These are phyloP conservation scores for Cicer pinnatifidum DNA, from an alignment of 306 rosid species.

Conservation along the genomic window DNA sequence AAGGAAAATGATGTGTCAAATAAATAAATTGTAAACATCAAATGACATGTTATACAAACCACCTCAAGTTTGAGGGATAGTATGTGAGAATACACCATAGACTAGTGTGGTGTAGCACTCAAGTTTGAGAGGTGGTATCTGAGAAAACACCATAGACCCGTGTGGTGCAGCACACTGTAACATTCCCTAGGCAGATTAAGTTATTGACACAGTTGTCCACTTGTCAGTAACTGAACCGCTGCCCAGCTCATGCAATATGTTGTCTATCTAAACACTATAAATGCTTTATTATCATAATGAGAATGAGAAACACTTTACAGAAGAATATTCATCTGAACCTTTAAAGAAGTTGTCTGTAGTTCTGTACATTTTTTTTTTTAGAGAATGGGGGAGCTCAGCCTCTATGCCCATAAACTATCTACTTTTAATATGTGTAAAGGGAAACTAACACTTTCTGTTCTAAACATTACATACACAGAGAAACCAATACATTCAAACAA, in stretches of 20 bases:
- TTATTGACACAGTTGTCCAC: not conserved
- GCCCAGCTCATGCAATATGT: not conserved
- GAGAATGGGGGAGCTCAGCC: not conserved
- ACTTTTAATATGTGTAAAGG: constrained; percentile 11
- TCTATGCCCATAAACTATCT: not conserved
- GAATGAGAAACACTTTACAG: not conserved
- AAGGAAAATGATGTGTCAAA: constrained; percentile 12
- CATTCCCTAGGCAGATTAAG: not conserved
- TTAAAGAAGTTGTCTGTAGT: not conserved
- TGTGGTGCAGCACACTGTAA: not conserved
- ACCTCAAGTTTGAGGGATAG: not conserved
- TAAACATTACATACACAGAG: constrained; percentile 6
- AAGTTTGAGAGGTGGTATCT: not conserved
- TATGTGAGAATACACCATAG: not conserved
- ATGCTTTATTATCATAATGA: not conserved
- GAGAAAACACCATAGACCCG: constrained; percentile 10
- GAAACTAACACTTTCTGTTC: not conserved
- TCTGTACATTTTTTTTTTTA: not conserved
- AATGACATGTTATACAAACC: not conserved
- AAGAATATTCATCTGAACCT: not conserved
- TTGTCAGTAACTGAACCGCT: not conserved
- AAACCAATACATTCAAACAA: constrained; percentile 4
- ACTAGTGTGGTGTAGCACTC: not conserved
- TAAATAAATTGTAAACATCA: constrained; percentile 12
- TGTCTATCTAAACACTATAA: not conserved